A percentile compares a stretch with the other conserved stretches of the same genome.
Conservation (phyloP, 352 stramenopile species). For the Salisapilia sapeloensis region DNA sequence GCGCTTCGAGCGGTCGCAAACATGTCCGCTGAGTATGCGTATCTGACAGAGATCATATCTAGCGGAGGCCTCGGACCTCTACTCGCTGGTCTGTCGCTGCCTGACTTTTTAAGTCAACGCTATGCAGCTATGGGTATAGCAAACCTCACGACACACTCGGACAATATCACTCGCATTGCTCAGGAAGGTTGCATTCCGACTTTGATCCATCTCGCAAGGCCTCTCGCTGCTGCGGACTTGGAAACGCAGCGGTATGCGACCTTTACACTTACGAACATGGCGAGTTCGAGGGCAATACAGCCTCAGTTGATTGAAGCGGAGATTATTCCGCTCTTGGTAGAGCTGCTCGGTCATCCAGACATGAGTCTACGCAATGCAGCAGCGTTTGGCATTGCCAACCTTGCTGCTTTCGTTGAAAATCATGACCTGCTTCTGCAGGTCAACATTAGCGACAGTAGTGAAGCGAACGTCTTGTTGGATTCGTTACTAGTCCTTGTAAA, state of each 20-base stretch:
- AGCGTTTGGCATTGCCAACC: conserved; percentile 87
- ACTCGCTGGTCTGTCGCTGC: conserved; percentile 74
- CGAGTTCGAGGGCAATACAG: conserved; percentile 72
- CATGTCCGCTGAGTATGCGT: conserved; percentile 89
- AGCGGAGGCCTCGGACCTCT: conserved; percentile 81
- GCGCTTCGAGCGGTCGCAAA: conserved; percentile 88
- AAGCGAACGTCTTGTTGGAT: conserved; percentile 19
- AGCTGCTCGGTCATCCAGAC: conserved; percentile 66
- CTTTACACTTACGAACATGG: conserved; percentile 88
- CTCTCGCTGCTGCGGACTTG: conserved; percentile 79
- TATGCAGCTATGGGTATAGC: conserved; percentile 92
- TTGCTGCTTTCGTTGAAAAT: conserved; percentile 85
- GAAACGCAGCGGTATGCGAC: conserved; percentile 88
- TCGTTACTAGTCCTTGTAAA: conserved; percentile 31
- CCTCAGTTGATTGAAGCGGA: conserved; percentile 59
- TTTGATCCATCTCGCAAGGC: conserved; percentile 72
- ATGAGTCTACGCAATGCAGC: conserved; percentile 77
- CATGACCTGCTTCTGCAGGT: conserved; percentile 70
- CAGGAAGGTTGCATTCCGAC: conserved; percentile 80
- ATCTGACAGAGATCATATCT: conserved; percentile 85
- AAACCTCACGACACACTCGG: conserved; percentile 88
- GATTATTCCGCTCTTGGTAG: conserved; percentile 47
- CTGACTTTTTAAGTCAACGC: conserved; percentile 85
- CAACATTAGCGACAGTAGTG: not conserved
- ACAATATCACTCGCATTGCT: conserved; percentile 82